A percentile compares a stretch with the other conserved stretches of the same genome.
Conservation (phyloP, 305 asterid genomes). For the Fraxinus floribunda region DNA sequence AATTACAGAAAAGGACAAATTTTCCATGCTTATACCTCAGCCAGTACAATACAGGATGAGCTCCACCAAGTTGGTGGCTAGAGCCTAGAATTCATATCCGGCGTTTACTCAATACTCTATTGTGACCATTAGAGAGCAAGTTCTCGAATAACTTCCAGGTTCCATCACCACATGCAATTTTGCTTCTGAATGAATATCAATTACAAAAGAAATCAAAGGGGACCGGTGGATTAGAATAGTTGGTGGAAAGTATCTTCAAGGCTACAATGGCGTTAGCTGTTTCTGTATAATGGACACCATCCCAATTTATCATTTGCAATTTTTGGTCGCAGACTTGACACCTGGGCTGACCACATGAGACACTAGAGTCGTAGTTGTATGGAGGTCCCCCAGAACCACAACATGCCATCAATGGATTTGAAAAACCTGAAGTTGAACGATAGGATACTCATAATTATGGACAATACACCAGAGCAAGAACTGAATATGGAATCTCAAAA, state of each 20-base stretch:
- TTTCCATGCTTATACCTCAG: neutral
- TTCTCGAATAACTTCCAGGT: neutral
- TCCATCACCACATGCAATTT: neutral
- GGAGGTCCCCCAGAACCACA: constrained; percentile 93
- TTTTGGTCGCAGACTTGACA: constrained; percentile 57
- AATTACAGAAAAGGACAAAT: neutral
- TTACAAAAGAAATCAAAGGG: constrained; percentile 65
- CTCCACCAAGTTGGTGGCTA: neutral
- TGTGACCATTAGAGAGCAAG: neutral
- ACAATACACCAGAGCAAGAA: neutral
- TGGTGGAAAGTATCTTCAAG: constrained; percentile 57
- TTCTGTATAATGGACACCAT: constrained; percentile 82
- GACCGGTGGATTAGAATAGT: constrained; percentile 55
- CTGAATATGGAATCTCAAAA: neutral
- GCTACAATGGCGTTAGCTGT: constrained; percentile 67
- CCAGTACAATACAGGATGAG: neutral
- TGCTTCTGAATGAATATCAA: constrained; percentile 27
- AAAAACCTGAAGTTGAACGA: constrained; percentile 41
- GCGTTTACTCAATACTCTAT: neutral
- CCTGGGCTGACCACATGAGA: constrained; percentile 58
- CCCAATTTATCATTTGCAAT: constrained; percentile 60
- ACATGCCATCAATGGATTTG: constrained; percentile 72
- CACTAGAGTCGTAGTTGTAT: constrained; percentile 52
- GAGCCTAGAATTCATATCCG: neutral
- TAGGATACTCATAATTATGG: neutral